A percentile compares a stretch with the other conserved stretches of the same genome.
phyloP scores from a whole-genome alignment of 192 early-diverging fungal genomes.

The Hyaloraphidium curvatum region DNA sequence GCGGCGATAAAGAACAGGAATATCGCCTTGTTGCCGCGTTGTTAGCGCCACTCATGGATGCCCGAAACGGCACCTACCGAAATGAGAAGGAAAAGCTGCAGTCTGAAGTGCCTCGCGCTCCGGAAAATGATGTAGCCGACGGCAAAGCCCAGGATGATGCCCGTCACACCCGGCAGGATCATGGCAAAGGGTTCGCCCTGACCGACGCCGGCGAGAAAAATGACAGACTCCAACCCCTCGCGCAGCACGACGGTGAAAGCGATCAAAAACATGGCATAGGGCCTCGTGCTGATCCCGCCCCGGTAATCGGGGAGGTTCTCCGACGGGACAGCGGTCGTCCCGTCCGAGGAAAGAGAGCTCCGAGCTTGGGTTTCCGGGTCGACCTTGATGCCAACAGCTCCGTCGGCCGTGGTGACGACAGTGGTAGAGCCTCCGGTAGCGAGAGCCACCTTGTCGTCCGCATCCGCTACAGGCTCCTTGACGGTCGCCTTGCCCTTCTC shows the following conservation, averaged over 20 bases:
- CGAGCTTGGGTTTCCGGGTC: no score
- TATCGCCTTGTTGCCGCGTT: no score
- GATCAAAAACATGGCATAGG: neutral
- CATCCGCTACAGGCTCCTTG: neutral
- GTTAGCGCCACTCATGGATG: no score
- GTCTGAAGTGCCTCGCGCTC: neutral
- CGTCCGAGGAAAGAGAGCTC: no score
- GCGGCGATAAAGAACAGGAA: slow-evolving; percentile 5
- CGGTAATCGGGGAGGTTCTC: no score
- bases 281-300: no score
- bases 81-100: neutral
- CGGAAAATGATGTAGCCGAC: neutral
- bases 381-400: neutral
- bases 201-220: slow-evolving; percentile 5
- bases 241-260: slow-evolving; percentile 3
- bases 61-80: no score
- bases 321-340: no score
- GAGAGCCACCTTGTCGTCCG: neutral
- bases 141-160: neutral
- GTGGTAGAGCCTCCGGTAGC: neutral
- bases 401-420: neutral
- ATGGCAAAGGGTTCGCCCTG: slow-evolving; percentile 1
- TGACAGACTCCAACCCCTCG: slow-evolving; percentile 5
- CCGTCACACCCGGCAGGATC: neutral
- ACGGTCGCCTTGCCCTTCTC: neutral